Evolutionary conservation across 495 filamentous ascomycete genomes (phyloP).

Genomic region (Aspergillus baeticus): DNA sequence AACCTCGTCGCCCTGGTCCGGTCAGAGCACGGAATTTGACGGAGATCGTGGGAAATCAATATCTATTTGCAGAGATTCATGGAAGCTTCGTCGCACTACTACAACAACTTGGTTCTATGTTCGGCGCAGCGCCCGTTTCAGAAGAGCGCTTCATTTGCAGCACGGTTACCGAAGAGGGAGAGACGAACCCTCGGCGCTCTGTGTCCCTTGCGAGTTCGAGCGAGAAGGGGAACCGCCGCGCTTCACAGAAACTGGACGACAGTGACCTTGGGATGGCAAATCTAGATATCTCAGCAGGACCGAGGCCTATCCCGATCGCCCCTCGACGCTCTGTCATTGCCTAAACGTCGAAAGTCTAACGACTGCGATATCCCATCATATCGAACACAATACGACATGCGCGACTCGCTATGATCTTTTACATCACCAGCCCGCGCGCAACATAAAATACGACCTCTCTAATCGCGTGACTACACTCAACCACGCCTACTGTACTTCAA

Average conservation of each 20-base stretch:
- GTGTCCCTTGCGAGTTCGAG: conserved; percentile 19
- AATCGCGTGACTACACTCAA: conserved; percentile 7
- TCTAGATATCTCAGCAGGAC: conserved; percentile 38
- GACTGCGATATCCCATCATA: background rate
- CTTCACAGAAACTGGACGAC: conserved; percentile 28
- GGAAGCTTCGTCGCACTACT: conserved; percentile 72
- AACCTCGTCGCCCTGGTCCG: conserved; percentile 46
- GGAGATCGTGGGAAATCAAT: conserved; percentile 81
- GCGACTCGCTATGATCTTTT: background rate
- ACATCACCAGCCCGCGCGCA: background rate
- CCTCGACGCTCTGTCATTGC: conserved; percentile 41
- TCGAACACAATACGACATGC: too few species aligned
- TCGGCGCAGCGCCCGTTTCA: conserved; percentile 43
- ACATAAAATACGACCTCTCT: background rate
- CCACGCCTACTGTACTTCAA: conserved; percentile 1
- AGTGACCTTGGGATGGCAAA: conserved; percentile 37
- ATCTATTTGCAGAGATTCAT: conserved; percentile 88
- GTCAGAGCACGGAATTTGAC: conserved; percentile 74
- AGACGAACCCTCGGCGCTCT: conserved; percentile 20
- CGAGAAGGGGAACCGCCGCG: conserved; percentile 19
- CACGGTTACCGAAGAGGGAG: conserved; percentile 36
- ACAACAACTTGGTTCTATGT: conserved; percentile 59
- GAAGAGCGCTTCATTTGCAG: conserved; percentile 47
- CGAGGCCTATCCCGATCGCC: conserved; percentile 45
- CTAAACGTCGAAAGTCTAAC: conserved; percentile 17